A percentile compares a stretch with the other conserved stretches of the same genome.
phyloP scores from a whole-genome alignment of 2,329 filamentous ascomycete species.

The Aspergillus sp. region DNA sequence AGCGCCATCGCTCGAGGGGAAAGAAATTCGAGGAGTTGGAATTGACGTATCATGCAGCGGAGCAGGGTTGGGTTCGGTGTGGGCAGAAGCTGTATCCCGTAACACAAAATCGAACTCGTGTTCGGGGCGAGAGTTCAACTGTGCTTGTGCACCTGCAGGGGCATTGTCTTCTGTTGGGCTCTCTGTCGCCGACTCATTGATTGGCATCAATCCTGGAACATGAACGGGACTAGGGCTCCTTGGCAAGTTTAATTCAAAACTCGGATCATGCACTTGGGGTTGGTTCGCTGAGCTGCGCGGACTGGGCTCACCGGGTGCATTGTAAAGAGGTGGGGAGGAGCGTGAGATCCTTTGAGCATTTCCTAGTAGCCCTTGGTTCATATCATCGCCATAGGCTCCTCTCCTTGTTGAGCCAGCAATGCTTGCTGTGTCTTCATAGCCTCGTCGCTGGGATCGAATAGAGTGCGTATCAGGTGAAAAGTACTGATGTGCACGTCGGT shows the following conservation, averaged over 20 bases:
- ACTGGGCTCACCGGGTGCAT: constrained; percentile 17
- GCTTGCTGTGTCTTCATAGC: constrained; percentile 51
- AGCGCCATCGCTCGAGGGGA: constrained; percentile 49
- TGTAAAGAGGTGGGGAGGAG: constrained; percentile 46
- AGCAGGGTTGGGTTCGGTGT: constrained; percentile 16
- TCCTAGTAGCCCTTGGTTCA: constrained; percentile 53
- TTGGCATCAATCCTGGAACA: constrained; percentile 14
- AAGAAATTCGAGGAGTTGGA: constrained; percentile 36
- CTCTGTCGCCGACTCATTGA: constrained; percentile 10
- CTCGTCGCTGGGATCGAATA: constrained; percentile 36
- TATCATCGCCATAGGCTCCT: constrained; percentile 44
- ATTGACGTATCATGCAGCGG: constrained; percentile 18
- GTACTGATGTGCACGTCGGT: constrained; percentile 64
- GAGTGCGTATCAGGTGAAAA: constrained; percentile 47
- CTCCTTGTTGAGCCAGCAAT: constrained; percentile 52
- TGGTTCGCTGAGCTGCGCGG: constrained; percentile 11
- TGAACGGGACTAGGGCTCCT: constrained; percentile 21
- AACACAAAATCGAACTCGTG: constrained; percentile 25
- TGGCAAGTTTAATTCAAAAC: constrained; percentile 23
- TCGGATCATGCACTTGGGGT: constrained; percentile 17
- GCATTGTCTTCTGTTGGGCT: background rate
- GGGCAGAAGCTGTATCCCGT: constrained; percentile 17
- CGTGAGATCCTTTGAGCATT: constrained; percentile 61
- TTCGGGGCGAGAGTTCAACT: constrained; percentile 11
- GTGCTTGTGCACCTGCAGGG: background rate